Conservation (phyloP, 2,329 filamentous ascomycete genomes). For the Verticillium zaregamsianum region DNA sequence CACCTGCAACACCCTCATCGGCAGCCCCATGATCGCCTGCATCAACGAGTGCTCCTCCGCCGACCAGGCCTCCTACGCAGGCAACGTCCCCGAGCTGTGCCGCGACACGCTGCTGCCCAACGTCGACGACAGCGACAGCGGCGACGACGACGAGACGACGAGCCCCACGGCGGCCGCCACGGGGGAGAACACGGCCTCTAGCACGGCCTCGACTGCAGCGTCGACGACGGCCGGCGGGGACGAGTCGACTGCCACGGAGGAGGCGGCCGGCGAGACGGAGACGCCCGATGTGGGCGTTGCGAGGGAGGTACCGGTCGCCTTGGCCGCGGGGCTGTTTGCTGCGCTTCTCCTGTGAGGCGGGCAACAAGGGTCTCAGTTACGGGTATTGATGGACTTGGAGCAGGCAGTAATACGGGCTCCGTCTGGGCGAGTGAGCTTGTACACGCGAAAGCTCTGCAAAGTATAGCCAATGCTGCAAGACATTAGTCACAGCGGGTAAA, state of each 20-base stretch:
- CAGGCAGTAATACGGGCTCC: too few relatives aligned
- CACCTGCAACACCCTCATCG: slow-evolving; percentile 4
- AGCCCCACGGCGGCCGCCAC: background rate
- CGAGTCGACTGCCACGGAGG: background rate
- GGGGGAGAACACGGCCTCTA: background rate
- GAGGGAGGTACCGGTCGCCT: background rate
- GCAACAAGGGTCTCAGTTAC: too few relatives aligned
- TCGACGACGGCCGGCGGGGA: background rate
- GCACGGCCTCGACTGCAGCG: background rate
- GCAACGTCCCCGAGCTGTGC: background rate
- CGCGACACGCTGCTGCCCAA: slow-evolving; percentile 2
- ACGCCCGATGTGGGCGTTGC: background rate
- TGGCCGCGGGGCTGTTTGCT: background rate
- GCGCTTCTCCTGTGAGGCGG: background rate
- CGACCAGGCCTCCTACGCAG: slow-evolving; percentile 3
- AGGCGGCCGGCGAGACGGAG: background rate
- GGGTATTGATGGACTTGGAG: too few relatives aligned
- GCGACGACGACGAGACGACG: background rate
- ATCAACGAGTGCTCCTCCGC: slow-evolving; percentile 3
- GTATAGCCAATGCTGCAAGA: too few relatives aligned
- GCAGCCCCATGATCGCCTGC: slow-evolving; percentile 6
- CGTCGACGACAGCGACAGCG: background rate
- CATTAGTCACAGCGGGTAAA: too few relatives aligned
- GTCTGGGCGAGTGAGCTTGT: background rate
- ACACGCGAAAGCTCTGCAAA: too few relatives aligned